Base-by-base conservation (phyloP, 2,329 filamentous ascomycete genomes). In the Westerdykella sp. region DNA sequence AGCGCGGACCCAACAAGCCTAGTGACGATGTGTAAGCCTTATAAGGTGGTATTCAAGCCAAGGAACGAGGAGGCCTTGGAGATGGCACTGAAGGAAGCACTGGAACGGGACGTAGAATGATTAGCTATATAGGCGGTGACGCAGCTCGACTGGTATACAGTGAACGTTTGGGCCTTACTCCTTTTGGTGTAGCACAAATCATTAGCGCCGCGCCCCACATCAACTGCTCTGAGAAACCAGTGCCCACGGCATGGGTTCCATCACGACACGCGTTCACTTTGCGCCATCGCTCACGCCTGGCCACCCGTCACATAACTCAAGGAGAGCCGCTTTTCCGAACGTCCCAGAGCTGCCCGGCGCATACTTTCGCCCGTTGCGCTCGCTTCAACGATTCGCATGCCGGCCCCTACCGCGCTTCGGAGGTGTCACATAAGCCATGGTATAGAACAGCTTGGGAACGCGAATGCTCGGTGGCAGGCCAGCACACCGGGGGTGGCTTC, bases 1-100 rank as follows among this genome's bases (percentile, higher is more conserved):
- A 81, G 75, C 49, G 69, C 74, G 3, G 80, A 83, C 54, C 80
- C 78, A 1, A 78, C 78, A 3, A 81, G 79, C 48, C 59, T 84
- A 46, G 80, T 83, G 2, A 75, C 77, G 2, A 75, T 83, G 63
- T 80, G 79, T 6, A 71, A 70, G 41, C 70, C 73, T 34, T 84
- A 79, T 56, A 74, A 73, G 55, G 76, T 79, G 12, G 69, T 67
- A 5, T 81, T 84, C 56, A 73, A 79, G 34, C 80, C 80, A 13
- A 69, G 76, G 49, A 69, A 75, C 48, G 66, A 70, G 53, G 51
- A 42, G n/a, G 66, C 62, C n/a, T 54, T 78, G 60, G 65, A 66
- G 41, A 60, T 62, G 51, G 69, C 68, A 16, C 49, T 78, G 56
- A 57, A 42, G 35, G 57, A 59, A 46, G 57, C 55, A 2, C 60